A percentile compares a stretch with the other conserved stretches of the same genome.
Evolutionary conservation across 345 rosid genomes (phyloP).

Genomic region (Laguncularia racemosa): DNA sequence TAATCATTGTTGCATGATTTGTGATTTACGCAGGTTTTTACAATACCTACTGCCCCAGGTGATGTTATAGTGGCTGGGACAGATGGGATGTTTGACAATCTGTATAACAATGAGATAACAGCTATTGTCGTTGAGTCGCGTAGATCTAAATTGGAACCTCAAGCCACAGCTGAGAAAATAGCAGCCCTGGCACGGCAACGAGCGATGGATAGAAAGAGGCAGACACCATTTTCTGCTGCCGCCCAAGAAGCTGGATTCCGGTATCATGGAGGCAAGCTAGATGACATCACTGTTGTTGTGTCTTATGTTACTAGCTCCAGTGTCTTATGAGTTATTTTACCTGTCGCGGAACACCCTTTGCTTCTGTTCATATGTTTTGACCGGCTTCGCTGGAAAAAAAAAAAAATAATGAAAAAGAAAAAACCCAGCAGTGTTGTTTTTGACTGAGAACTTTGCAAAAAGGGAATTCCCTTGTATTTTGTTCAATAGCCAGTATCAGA

Average conservation of each 20-base stretch:
- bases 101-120: constrained; percentile 74
- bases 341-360: too few species aligned
- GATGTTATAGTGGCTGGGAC: constrained; percentile 90
- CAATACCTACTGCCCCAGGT: constrained; percentile 60
- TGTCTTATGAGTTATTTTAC: constrained; percentile 1
- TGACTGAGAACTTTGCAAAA: too few species aligned
- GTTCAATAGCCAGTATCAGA: too few species aligned
- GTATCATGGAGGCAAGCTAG: constrained; percentile 92
- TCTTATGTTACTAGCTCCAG: constrained; percentile 44
- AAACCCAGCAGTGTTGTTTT: too few species aligned
- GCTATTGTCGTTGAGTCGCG: constrained; percentile 66
- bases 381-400: too few species aligned
- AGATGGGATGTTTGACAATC: constrained; percentile 91
- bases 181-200: constrained; percentile 81
- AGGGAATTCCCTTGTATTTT: too few species aligned
- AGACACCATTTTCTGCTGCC: constrained; percentile 80
- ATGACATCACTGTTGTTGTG: constrained; percentile 88
- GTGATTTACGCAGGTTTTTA: constrained; percentile 49
- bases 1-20: too few species aligned
- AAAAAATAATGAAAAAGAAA: too few species aligned
- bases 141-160: constrained; percentile 68
- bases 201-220: constrained; percentile 64
- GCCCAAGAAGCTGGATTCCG: constrained; percentile 95
- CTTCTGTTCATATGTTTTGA: too few species aligned
- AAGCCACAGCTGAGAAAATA: constrained; percentile 69